phyloP scores from a whole-genome alignment of 2,329 filamentous ascomycete genomes.

The Eutypella sp. region DNA sequence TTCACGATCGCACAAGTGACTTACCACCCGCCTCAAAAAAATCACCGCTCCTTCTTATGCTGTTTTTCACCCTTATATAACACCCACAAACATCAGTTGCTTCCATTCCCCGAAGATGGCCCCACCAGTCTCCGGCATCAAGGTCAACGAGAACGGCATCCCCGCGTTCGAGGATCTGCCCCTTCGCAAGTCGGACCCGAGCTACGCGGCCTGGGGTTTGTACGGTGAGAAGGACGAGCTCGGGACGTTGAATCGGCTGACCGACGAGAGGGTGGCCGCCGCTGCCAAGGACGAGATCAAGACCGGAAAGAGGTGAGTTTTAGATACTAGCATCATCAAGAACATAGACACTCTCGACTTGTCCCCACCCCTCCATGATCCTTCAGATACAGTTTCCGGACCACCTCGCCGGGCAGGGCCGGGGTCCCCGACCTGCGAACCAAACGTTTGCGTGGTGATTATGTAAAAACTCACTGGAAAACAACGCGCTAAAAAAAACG shows the following conservation, averaged over 20 bases:
- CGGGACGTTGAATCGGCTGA: conserved; percentile 57
- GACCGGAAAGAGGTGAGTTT: conserved; percentile 44
- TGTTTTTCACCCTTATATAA: background rate
- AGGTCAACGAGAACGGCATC: conserved; percentile 36
- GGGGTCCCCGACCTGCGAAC: no score
- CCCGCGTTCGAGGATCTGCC: conserved; percentile 45
- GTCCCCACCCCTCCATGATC: no score
- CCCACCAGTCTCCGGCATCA: conserved; percentile 20
- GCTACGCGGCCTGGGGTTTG: conserved; percentile 39
- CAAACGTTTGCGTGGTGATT: no score
- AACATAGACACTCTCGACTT: no score
- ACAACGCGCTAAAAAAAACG: background rate
- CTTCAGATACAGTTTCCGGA: no score
- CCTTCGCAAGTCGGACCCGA: conserved; percentile 41
- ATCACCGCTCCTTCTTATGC: background rate
- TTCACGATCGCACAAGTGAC: no score
- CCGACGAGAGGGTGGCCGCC: conserved; percentile 45
- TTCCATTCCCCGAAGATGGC: conserved; percentile 15
- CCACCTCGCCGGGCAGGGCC: no score
- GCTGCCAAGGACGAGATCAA: conserved; percentile 48
- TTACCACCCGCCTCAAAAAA: no score
- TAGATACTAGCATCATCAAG: no score
- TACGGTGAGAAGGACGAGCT: conserved; percentile 54
- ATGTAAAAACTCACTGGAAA: no score
- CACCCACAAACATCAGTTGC: background rate